A percentile compares a stretch with the other conserved stretches of the same genome.
phyloP scores from a whole-genome alignment of 768 basidiomycete genomes.

The Naganishia kalamii region DNA sequence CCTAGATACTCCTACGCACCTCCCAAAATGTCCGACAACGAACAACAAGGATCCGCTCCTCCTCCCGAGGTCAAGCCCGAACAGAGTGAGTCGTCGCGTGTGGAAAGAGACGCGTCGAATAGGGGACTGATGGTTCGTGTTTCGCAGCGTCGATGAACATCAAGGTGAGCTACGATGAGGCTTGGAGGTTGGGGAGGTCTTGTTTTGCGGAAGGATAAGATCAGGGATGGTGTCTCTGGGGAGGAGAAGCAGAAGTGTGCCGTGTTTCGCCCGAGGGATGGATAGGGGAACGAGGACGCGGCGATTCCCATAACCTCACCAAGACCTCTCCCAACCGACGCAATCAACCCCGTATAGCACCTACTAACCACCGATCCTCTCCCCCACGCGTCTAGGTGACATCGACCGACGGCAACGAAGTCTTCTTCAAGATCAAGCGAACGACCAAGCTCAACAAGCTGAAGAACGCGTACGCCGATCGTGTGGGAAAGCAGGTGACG shows the following conservation, averaged over 20 bases:
- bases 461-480: conserved; percentile 79
- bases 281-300: no score
- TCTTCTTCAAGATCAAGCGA: conserved; percentile 95
- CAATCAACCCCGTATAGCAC: no score
- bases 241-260: no score
- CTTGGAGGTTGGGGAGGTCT: neutral
- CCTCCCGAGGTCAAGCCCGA: conserved; percentile 24
- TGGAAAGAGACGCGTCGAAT: no score
- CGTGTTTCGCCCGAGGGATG: no score
- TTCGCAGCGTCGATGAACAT: conserved; percentile 21
- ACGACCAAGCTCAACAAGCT: conserved; percentile 87
- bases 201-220: neutral
- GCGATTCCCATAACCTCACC: no score
- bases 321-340: neutral
- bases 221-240: neutral
- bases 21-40: conserved; percentile 18
- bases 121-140: neutral
- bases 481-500: conserved; percentile 80
- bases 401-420: conserved; percentile 37
- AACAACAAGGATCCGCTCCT: conserved; percentile 17
- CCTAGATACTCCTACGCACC: neutral
- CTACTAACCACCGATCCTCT: no score
- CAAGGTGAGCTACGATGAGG: conserved; percentile 17
- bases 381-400: neutral
- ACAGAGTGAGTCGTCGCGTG: conserved; percentile 6